phyloP scores from a whole-genome alignment of 2,329 filamentous ascomycete genomes.

The Stachybotrys chartarum region DNA sequence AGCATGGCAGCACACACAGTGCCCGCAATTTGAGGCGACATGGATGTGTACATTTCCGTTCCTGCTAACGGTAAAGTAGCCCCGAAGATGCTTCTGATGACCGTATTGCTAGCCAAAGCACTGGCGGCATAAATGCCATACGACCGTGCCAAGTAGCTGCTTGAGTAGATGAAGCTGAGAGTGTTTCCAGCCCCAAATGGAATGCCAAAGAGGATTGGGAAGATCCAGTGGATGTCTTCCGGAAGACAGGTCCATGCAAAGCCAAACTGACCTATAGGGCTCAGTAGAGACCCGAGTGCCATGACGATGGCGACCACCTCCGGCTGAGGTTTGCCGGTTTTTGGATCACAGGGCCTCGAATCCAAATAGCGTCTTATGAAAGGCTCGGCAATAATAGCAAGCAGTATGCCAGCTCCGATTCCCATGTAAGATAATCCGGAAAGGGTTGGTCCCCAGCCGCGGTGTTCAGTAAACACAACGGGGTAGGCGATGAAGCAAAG shows the following conservation, averaged over 20 bases:
- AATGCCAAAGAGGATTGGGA: constrained; percentile 65
- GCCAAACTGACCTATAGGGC: constrained; percentile 70
- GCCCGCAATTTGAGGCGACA: constrained; percentile 68
- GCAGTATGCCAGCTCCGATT: constrained; percentile 47
- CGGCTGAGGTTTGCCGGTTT: constrained; percentile 61
- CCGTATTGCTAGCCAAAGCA: constrained; percentile 67
- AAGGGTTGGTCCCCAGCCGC: constrained; percentile 69
- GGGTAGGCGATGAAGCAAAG: constrained; percentile 85
- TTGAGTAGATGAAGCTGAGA: constrained; percentile 68
- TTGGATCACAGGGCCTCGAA: constrained; percentile 60
- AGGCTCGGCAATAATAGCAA: constrained; percentile 55
- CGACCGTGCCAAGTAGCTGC: constrained; percentile 65
- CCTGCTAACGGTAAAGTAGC: constrained; percentile 68
- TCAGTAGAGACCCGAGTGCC: constrained; percentile 63
- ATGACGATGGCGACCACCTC: constrained; percentile 74
- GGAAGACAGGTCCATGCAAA: constrained; percentile 80
- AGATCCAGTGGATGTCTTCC: constrained; percentile 64
- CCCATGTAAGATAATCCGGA: constrained; percentile 68
- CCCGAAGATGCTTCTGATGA: constrained; percentile 60
- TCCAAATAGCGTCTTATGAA: constrained; percentile 69
- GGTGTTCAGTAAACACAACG: constrained; percentile 62
- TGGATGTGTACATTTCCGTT: constrained; percentile 54
- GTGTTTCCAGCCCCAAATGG: constrained; percentile 69
- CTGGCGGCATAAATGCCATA: constrained; percentile 73
- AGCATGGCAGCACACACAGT: constrained; percentile 64